Conservation (phyloP, 768 basidiomycete genomes). For the Tephrocybe sp. region DNA sequence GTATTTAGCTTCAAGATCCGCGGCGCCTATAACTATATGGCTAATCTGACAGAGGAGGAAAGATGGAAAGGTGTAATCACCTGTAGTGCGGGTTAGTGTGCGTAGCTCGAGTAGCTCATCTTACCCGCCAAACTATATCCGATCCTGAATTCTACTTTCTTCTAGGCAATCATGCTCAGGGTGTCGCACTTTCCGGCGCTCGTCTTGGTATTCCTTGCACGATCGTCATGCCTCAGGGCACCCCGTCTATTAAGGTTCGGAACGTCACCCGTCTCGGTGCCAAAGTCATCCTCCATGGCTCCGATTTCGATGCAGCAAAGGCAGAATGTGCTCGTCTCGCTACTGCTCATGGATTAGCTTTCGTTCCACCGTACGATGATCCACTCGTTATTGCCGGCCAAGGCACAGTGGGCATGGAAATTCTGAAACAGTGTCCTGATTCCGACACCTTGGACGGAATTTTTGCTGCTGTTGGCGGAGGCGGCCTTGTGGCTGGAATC, state of each 20-base stretch:
- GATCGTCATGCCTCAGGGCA: constrained; percentile 97
- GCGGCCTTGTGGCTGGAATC: constrained; percentile 90
- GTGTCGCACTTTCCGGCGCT: constrained; percentile 92
- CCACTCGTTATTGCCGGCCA: constrained; percentile 97
- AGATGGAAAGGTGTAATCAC: constrained; percentile 97
- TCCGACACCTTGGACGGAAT: constrained; percentile 80
- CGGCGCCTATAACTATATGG: constrained; percentile 99
- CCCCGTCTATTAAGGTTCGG: constrained; percentile 93
- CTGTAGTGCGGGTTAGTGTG: constrained; percentile 94
- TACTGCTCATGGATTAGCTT: constrained; percentile 69
- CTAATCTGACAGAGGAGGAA: constrained; percentile 80
- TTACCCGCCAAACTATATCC: constrained; percentile 7
- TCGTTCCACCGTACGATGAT: constrained; percentile 97
- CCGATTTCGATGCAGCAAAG: constrained; percentile 96
- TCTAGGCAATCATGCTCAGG: constrained; percentile 96
- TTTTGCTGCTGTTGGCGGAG: constrained; percentile 92
- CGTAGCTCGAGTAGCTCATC: constrained; percentile 28
- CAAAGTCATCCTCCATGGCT: constrained; percentile 89
- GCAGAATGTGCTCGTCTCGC: constrained; percentile 89
- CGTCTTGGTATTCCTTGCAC: constrained; percentile 90
- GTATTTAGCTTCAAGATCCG: constrained; percentile 99
- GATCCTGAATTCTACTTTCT: neutral
- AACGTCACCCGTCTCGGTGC: constrained; percentile 95
- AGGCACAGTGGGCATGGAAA: constrained; percentile 93
- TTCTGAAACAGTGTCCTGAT: constrained; percentile 83